Conservation (phyloP, 2,329 filamentous ascomycete genomes). For the Aspergillus piperis region DNA sequence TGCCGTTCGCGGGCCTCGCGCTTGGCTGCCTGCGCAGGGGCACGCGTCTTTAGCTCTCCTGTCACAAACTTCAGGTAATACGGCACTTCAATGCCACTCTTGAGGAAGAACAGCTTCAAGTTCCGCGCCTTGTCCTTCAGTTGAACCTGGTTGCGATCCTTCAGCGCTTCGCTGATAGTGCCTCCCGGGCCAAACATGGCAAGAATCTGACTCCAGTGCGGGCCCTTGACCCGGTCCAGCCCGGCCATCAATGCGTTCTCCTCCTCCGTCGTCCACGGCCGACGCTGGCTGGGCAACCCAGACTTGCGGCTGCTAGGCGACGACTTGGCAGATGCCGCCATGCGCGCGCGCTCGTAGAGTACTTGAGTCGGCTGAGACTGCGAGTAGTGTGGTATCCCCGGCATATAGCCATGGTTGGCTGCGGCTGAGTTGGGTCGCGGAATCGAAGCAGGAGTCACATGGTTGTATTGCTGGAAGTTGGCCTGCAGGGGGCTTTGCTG, state of each 20-base stretch:
- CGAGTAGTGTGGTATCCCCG: slow-evolving; percentile 48
- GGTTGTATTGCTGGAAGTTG: slow-evolving; percentile 46
- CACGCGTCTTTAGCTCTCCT: slow-evolving; percentile 82
- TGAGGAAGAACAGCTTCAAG: slow-evolving; percentile 86
- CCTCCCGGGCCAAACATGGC: slow-evolving; percentile 79
- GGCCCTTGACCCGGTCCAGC: slow-evolving; percentile 83
- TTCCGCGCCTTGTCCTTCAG: slow-evolving; percentile 91
- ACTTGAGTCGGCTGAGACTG: slow-evolving; percentile 56
- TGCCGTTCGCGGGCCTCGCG: slow-evolving; percentile 51
- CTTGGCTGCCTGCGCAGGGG: slow-evolving; percentile 63
- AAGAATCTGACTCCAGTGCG: slow-evolving; percentile 91
- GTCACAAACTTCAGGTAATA: slow-evolving; percentile 86
- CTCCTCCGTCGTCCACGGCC: slow-evolving; percentile 86
- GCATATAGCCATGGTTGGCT: slow-evolving; percentile 47
- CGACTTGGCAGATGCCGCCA: slow-evolving; percentile 58
- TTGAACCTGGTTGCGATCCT: slow-evolving; percentile 87
- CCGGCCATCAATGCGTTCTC: slow-evolving; percentile 88
- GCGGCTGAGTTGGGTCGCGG: slow-evolving; percentile 37
- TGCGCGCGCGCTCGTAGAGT: slow-evolving; percentile 59
- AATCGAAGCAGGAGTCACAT: slow-evolving; percentile 32
- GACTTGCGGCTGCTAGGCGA: slow-evolving; percentile 55
- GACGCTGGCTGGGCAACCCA: slow-evolving; percentile 60
- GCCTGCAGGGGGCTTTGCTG: slow-evolving; percentile 44
- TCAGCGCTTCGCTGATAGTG: slow-evolving; percentile 77
- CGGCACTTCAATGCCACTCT: slow-evolving; percentile 87